Evolutionary conservation across 2,329 filamentous ascomycete species (phyloP), one percentile per base, ranked within the genome.

Genomic region (Zymoseptoria crescenta): DNA sequence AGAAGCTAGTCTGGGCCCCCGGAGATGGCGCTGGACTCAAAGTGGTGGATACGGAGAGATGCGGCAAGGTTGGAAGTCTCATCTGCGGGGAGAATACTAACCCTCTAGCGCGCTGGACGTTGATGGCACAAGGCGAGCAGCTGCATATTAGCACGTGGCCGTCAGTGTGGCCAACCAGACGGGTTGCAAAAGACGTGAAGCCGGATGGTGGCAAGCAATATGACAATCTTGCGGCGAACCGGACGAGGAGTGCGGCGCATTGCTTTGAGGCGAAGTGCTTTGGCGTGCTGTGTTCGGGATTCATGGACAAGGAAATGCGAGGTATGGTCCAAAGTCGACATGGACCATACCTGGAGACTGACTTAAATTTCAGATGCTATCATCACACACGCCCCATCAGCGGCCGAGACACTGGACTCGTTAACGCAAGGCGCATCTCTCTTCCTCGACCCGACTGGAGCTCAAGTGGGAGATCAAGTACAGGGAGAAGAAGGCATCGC

Each of bases 1-100:
- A 84, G 69, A 83, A 83, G 62, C 63, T 83, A 21, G 80, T 76
- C 0, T 83, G 81, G 81, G 72, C 73, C 0, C 75, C 76, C 1
- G 81, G 81, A 0, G 81, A 83, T 63, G 81, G 81, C 0, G 58
- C 76, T 28, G 81, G 81, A 0, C 63, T 84, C 3, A 70, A 69
- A 1, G 75, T 83, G 0, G 75, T 76, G 0, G 72, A 81, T 0
- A 80, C 78, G 0, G 55, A 52, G 28, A 58, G 62, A 0, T 74
- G 74, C 52, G 80, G 79, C 1, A 78, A 74, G 56, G 74, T 83
- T 8, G 80, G 80, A 0, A 73, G 69, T 3, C 65, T 83, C 56
- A 82, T 84, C 16, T 83, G 81, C 62, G 81, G 81, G 1, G 81
- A 84, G 67, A 83, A 84, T 54, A 83, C 80, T 0, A 84, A 84